phyloP scores from a whole-genome alignment of 2,329 filamentous ascomycete species.

The Colletotrichum caudatum region DNA sequence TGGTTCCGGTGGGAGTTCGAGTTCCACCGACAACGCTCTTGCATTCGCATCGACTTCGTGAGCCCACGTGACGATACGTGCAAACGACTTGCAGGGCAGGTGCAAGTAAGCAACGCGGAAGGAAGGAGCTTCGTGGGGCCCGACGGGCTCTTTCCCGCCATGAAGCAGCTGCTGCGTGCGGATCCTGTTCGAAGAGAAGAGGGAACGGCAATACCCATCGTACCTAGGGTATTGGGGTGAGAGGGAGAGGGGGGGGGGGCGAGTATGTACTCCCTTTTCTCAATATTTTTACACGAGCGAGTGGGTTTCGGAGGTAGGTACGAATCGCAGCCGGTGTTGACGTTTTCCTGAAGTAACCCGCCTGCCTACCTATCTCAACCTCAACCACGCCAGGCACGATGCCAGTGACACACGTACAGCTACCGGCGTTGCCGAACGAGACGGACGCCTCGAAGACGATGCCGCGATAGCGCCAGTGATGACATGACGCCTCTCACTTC shows the following conservation, averaged over 20 bases:
- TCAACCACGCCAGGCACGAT: neutral
- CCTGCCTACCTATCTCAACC: neutral
- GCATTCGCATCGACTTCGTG: slow-evolving; percentile 2
- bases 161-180: too few relatives aligned
- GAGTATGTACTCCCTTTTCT: neutral
- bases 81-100: neutral
- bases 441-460: neutral
- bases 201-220: neutral
- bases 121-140: neutral
- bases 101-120: neutral
- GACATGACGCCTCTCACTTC: neutral
- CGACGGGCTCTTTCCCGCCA: neutral
- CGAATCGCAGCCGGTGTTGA: neutral
- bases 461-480: neutral
- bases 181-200: neutral
- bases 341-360: neutral
- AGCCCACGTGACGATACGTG: slow-evolving; percentile 23
- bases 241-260: neutral
- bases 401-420: neutral
- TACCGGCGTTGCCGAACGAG: neutral
- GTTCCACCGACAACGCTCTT: neutral
- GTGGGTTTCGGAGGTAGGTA: too few relatives aligned
- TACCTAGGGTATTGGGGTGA: too few relatives aligned
- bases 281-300: neutral
- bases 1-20: neutral